Evolutionary conservation across 352 stramenopile species (phyloP).

Genomic region (Pythium diclinum): DNA sequence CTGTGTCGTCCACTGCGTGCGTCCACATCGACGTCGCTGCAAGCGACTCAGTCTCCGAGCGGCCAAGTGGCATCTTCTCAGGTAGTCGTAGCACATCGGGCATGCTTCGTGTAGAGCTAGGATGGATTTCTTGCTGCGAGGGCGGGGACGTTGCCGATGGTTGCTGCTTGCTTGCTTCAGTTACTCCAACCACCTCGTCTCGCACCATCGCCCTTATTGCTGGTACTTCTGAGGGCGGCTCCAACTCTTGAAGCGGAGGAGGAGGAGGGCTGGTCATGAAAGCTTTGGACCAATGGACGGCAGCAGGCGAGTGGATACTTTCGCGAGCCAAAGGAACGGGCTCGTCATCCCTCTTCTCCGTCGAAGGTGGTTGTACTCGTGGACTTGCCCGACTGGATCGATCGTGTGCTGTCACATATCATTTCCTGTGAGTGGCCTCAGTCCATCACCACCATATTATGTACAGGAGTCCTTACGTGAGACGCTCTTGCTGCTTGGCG

Average conservation of each 20-base stretch:
- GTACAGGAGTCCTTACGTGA: not conserved
- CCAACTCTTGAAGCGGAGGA: not conserved
- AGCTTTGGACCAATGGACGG: not conserved
- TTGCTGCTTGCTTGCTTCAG: not conserved
- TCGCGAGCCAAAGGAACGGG: not conserved
- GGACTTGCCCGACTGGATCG: not conserved
- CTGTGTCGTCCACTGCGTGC: not conserved
- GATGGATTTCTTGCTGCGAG: not conserved
- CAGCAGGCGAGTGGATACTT: not conserved
- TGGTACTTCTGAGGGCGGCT: not conserved
- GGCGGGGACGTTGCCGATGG: not conserved
- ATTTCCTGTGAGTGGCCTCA: not conserved
- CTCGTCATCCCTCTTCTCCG: not conserved
- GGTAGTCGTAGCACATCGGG: not conserved
- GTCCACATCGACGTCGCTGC: not conserved
- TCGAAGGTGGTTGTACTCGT: not conserved
- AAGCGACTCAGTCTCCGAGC: constrained; percentile 1
- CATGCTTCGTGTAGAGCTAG: not conserved
- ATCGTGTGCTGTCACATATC: not conserved
- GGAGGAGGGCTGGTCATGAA: not conserved
- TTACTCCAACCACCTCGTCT: not conserved
- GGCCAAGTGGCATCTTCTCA: not conserved
- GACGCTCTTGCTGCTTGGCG: not conserved
- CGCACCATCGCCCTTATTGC: not conserved
- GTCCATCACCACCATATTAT: not conserved